Conservation (phyloP, 805 yeast species). For the Candida nonsorbophila region DNA sequence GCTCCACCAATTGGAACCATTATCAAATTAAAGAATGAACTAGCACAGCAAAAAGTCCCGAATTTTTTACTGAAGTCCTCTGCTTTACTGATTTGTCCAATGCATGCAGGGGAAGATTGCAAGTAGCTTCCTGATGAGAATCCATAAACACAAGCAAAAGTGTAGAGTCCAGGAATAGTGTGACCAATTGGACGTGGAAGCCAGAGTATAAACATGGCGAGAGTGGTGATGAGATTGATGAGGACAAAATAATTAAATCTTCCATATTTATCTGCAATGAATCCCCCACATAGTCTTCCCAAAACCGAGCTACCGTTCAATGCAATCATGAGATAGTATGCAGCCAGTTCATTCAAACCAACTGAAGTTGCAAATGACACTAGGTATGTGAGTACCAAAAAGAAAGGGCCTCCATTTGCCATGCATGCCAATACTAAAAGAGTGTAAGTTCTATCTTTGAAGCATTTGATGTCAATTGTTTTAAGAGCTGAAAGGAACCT, state of each 20-base stretch:
- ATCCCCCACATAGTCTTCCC: conserved; percentile 17
- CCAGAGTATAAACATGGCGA: conserved; percentile 16
- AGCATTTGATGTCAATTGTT: conserved; percentile 13
- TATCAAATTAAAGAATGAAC: conserved; percentile 16
- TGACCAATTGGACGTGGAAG: conserved; percentile 18
- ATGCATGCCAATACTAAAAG: conserved; percentile 14
- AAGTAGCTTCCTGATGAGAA: conserved; percentile 18
- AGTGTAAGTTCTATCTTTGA: conserved; percentile 12
- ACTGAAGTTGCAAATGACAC: conserved; percentile 17
- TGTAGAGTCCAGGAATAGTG: conserved; percentile 12
- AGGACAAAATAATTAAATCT: conserved; percentile 16
- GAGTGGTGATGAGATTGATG: conserved; percentile 9
- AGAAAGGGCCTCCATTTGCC: conserved; percentile 19
- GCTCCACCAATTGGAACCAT: conserved; percentile 21
- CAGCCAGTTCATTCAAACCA: conserved; percentile 10
- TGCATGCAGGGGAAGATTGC: conserved; percentile 15
- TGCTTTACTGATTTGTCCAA: conserved; percentile 14
- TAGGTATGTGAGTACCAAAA: conserved; percentile 15
- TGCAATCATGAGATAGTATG: conserved; percentile 15
- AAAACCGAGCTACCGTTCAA: conserved; percentile 16
- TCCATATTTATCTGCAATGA: conserved; percentile 17
- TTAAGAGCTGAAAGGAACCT: conserved; percentile 7
- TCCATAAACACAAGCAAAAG: conserved; percentile 17
- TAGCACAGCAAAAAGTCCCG: conserved; percentile 15
- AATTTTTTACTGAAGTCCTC: conserved; percentile 13